Base-by-base conservation (phyloP, 164 flowering plant genomes). In the Magnolia changhungtana region DNA sequence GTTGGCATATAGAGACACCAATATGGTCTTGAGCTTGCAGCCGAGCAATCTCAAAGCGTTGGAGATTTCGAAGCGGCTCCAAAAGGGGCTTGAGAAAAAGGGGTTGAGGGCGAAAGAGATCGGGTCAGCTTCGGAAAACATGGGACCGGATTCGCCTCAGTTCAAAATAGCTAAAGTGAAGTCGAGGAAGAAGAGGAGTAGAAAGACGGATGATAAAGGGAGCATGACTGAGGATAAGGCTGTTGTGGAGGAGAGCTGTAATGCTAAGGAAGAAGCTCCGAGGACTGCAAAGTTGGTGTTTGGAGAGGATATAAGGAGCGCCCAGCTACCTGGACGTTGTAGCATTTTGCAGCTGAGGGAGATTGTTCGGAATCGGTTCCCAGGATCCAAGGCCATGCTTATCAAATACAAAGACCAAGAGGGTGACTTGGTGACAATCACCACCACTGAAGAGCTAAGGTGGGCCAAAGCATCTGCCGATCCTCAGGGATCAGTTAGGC, bases 231-330 rank as follows among this genome's bases (percentile, higher is more conserved):
- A 85, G 80, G 93, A 86, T 73, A 86, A 86, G 77, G 87, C 84
- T 72, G 93, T 87, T 63, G 90, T 89, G 82, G 86, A 89, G 75
- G 93, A 90, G 83, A 83, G 85, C 63, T 78, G 58, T 51, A 55
- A 50, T 52, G 75, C 67, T 18, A 82, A 82, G 75, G 88, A 86
- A 73, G 89, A 89, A 74, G 87, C 85, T 21, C 83, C 78, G 77
- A 91, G 81, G 82, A 82, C 78, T 49, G 87, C 94, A 69, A 96
- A 96, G 66, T 83, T 96, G 82, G 90, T 94, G 21, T 86, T 83
- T 75, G 93, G 91, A 21, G 97, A 93, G 72, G 99, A 96, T 78
- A 94, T 96, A 74, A 91, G 99, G 73, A 87, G 90, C 87, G 96
- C 93, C 8, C 89, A 90, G 69, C 19, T 92, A 19, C 97, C 93